Base-by-base conservation (phyloP, 495 filamentous ascomycete species). In the Hypomontagnella monticulosa region DNA sequence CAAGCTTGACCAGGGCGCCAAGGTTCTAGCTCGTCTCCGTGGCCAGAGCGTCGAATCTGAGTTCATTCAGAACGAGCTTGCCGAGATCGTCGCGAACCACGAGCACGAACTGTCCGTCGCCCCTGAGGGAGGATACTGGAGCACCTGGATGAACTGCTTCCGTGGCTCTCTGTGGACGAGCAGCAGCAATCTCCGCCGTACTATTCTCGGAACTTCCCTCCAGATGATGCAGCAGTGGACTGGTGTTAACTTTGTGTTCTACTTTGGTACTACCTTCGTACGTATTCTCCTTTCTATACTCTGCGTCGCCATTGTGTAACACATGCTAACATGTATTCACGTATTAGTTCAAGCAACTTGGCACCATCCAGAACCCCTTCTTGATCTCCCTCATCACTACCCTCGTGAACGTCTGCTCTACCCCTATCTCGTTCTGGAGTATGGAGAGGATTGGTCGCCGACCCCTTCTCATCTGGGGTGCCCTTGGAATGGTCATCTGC, bases 11-110 rank as follows among this genome's bases (percentile, higher is more conserved):
- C 74, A 75, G 36, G 91, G 92, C 36, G 80, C 83, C 57, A 79
- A 80, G 51, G 73, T 88, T 0, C 86, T 95, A 23, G 76, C 84
- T 30, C 84, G 83, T 63, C 85, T 95, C 33, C 89, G 91, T 58
- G 84, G 88, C 59, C 83, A 93, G 64, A 79, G 87, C 30, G 43
- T 82, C 40, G 86, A 88, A 23, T 86, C 89, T 61, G 81, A 87
- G 4, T 83, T 84, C 66, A 76, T 95, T 67, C 74, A 88, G 69
- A 80, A 83, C 43, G 92, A 96, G 66, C 84, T 94, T 11, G 79
- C 88, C 19, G 92, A 96, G 78, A 92, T 96, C 70, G 84, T 90
- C 61, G 90, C 90, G 67, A 93, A 92, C 79, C 85, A 93, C 76
- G 90, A 94, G 72, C 90, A 89, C 71, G 91, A 94, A 76, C 75